Conservation (phyloP, 352 stramenopile species). For the Phytophthora hybrid region DNA sequence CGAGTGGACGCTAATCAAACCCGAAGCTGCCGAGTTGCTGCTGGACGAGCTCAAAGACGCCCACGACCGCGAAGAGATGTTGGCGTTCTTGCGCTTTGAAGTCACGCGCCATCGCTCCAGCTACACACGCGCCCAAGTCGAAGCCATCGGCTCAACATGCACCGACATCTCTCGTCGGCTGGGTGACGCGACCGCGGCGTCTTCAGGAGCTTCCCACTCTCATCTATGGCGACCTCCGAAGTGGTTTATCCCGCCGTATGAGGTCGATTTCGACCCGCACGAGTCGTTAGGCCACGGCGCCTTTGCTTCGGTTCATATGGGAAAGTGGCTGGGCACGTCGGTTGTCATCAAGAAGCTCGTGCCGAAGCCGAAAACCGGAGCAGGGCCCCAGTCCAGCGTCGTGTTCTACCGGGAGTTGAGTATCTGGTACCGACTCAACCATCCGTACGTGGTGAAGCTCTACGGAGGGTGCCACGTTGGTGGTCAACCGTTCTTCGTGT, state of each 20-base stretch:
- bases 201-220: background rate
- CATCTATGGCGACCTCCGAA: constrained; percentile 33
- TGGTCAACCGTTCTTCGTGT: constrained; percentile 48
- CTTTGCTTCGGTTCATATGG: constrained; percentile 45
- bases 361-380: constrained; percentile 4
- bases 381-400: constrained; percentile 17
- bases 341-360: constrained; percentile 48
- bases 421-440: constrained; percentile 43
- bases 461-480: constrained; percentile 47
- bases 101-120: constrained; percentile 35
- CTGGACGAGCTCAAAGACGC: constrained; percentile 33
- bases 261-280: constrained; percentile 39
- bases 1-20: constrained; percentile 26
- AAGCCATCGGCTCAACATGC: constrained; percentile 30
- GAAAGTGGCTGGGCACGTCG: constrained; percentile 41
- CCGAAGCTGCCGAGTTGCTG: constrained; percentile 19
- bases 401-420: constrained; percentile 43
- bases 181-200: background rate
- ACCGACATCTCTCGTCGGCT: constrained; percentile 32
- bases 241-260: constrained; percentile 50
- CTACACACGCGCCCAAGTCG: constrained; percentile 30
- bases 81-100: constrained; percentile 42
- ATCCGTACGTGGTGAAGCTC: constrained; percentile 47
- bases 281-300: constrained; percentile 40
- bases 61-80: constrained; percentile 36